Evolutionary conservation across 768 basidiomycete genomes (phyloP).

Genomic region (Lactarius akahatsu): DNA sequence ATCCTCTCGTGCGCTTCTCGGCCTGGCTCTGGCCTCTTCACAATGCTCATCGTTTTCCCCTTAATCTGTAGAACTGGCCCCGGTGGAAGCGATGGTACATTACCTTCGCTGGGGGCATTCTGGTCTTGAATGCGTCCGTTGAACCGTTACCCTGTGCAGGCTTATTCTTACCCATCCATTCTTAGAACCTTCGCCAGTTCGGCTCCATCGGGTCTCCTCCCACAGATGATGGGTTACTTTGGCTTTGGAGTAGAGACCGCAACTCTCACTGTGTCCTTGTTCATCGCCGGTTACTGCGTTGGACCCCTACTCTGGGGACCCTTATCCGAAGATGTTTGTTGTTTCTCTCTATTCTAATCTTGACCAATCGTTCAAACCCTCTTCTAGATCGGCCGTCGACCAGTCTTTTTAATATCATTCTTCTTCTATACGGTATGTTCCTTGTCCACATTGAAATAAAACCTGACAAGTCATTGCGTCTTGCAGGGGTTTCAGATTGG

Average conservation of each 20-base stretch:
- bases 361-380: background rate
- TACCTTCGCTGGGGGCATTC: conserved; percentile 47
- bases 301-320: conserved; percentile 30
- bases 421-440: conserved; percentile 48
- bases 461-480: conserved; percentile 9
- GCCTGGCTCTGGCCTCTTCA: conserved; percentile 12
- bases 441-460: background rate
- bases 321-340: conserved; percentile 37
- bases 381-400: conserved; percentile 47
- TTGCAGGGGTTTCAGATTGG: conserved; percentile 59
- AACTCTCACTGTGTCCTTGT: conserved; percentile 57
- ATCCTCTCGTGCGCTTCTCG: conserved; percentile 23
- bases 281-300: conserved; percentile 66
- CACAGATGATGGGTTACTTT: conserved; percentile 47
- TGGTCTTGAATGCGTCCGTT: conserved; percentile 56
- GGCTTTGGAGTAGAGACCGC: conserved; percentile 51
- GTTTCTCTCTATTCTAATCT: conserved; percentile 23
- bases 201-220: conserved; percentile 52
- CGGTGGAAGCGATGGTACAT: conserved; percentile 48
- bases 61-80: conserved; percentile 50
- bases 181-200: conserved; percentile 62
- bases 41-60: background rate
- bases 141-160: background rate
- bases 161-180: conserved; percentile 10
- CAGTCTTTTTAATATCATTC: conserved; percentile 57